Percentiles rank a stretch among this genome's conserved stretches.
Conservation (phyloP, 192 early-diverging fungal genomes). For the Fimicolochytrium jonesii region DNA sequence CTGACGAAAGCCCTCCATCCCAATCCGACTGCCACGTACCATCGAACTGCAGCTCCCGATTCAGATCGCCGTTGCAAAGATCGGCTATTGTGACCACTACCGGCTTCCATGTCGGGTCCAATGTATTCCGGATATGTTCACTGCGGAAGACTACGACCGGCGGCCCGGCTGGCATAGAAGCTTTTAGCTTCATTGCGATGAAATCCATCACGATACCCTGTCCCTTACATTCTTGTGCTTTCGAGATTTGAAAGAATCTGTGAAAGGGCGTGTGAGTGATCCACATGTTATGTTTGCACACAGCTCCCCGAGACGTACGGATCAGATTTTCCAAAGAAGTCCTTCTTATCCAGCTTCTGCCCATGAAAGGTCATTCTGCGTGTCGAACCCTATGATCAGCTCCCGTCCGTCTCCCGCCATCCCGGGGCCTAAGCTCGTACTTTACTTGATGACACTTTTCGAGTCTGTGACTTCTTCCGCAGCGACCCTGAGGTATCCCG, state of each 20-base stretch:
- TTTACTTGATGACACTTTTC: constrained; percentile 33
- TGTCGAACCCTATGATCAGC: not conserved
- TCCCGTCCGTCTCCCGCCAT: too few species aligned
- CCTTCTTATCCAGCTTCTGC: constrained; percentile 23
- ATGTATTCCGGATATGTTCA: constrained; percentile 31
- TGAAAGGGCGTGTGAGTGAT: too few species aligned
- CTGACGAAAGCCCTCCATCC: too few species aligned
- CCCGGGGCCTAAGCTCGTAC: too few species aligned
- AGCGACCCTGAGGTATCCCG: constrained; percentile 42
- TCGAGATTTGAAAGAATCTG: constrained; percentile 4
- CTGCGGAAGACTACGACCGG: constrained; percentile 34
- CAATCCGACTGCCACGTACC: too few species aligned
- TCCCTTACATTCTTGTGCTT: constrained; percentile 1
- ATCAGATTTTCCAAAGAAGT: constrained; percentile 34
- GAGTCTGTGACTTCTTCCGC: constrained; percentile 35
- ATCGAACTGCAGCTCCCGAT: constrained; percentile 13
- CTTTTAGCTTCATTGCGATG: constrained; percentile 24
- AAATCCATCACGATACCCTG: not conserved
- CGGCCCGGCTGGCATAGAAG: constrained; percentile 18
- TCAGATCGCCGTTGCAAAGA: constrained; percentile 16
- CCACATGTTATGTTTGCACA: too few species aligned
- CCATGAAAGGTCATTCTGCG: constrained; percentile 11
- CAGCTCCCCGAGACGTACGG: too few species aligned
- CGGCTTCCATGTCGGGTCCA: constrained; percentile 17
- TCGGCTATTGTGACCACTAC: not conserved